These are phyloP conservation scores for Paxillus rubicundulus DNA, from an alignment of 768 basidiomycete genomes.

Conservation along the genomic window DNA sequence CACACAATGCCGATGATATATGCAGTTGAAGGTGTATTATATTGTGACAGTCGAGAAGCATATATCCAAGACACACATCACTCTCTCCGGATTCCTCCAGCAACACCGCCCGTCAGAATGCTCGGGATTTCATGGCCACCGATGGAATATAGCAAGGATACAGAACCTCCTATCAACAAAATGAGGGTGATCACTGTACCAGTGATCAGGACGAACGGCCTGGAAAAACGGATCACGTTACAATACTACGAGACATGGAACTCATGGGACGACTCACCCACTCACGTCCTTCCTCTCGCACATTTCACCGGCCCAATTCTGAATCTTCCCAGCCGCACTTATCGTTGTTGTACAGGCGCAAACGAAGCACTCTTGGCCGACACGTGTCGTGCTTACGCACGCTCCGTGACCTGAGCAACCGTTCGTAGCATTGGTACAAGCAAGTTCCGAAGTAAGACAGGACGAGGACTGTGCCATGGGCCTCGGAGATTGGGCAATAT, in stretches of 20 bases:
- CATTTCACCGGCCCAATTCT: slow-evolving; percentile 70
- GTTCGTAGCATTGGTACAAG: slow-evolving; percentile 61
- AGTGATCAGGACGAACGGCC: slow-evolving; percentile 70
- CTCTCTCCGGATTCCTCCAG: slow-evolving; percentile 50
- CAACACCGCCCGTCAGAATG: slow-evolving; percentile 62
- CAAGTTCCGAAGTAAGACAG: slow-evolving; percentile 54
- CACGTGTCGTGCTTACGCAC: slow-evolving; percentile 59
- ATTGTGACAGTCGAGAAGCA: not conserved
- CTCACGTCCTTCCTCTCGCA: slow-evolving; percentile 82
- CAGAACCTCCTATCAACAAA: slow-evolving; percentile 62
- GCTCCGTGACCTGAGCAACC: slow-evolving; percentile 69
- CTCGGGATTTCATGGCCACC: slow-evolving; percentile 69
- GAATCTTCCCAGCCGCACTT: slow-evolving; percentile 51
- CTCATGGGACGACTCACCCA: slow-evolving; percentile 51
- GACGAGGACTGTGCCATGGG: slow-evolving; percentile 60
- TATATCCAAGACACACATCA: slow-evolving; percentile 20
- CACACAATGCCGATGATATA: no score
- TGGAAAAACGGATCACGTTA: slow-evolving; percentile 26
- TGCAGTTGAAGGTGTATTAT: not conserved
- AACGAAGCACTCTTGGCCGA: slow-evolving; percentile 51
- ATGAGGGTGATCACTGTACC: slow-evolving; percentile 67
- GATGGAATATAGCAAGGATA: slow-evolving; percentile 62
- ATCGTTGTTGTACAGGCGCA: slow-evolving; percentile 49
- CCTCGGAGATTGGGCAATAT: slow-evolving; percentile 39
- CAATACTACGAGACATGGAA: not conserved